These are phyloP conservation scores for Oryza glumipatula DNA, from an alignment of 176 grass and related monocot genomes.

Conservation along the genomic window DNA sequence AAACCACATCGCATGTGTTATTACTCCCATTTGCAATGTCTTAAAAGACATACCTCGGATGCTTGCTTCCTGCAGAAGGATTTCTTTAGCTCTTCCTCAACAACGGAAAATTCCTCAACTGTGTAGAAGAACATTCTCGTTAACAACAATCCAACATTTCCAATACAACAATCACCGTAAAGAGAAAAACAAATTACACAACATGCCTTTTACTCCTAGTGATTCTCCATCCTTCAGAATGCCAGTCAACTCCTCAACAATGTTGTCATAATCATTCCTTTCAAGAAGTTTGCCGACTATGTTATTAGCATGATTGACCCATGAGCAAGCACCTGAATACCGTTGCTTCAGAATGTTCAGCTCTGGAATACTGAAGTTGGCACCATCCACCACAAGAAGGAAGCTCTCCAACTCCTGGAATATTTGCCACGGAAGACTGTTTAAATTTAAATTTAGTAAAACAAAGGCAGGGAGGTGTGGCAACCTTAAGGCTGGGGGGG, in stretches of 20 bases:
- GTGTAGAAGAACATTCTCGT: conserved; percentile 43
- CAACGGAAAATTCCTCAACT: conserved; percentile 77
- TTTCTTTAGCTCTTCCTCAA: conserved; percentile 72
- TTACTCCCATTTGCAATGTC: conserved; percentile 12
- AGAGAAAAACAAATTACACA: conserved; percentile 20
- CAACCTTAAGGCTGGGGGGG: conserved; percentile 65
- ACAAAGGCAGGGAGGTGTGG: conserved; percentile 16
- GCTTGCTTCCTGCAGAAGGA: conserved; percentile 79
- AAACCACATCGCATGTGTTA: not conserved
- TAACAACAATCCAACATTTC: conserved; percentile 20
- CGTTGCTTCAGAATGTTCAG: conserved; percentile 65
- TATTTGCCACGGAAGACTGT: conserved; percentile 29
- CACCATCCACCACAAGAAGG: conserved; percentile 48
- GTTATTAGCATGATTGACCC: conserved; percentile 61
- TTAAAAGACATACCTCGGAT: conserved; percentile 65
- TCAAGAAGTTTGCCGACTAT: conserved; percentile 53
- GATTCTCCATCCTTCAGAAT: conserved; percentile 66
- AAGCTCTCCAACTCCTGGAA: conserved; percentile 85
- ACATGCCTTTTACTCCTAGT: conserved; percentile 68
- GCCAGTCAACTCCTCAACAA: conserved; percentile 63
- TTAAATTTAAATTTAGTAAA: conserved; percentile 14
- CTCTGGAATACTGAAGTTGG: conserved; percentile 74
- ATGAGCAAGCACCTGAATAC: conserved; percentile 63
- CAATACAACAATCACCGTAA: conserved; percentile 24
- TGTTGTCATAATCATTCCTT: conserved; percentile 57